phyloP scores from a whole-genome alignment of 2,329 filamentous ascomycete genomes.

The Sporothrix sp. region DNA sequence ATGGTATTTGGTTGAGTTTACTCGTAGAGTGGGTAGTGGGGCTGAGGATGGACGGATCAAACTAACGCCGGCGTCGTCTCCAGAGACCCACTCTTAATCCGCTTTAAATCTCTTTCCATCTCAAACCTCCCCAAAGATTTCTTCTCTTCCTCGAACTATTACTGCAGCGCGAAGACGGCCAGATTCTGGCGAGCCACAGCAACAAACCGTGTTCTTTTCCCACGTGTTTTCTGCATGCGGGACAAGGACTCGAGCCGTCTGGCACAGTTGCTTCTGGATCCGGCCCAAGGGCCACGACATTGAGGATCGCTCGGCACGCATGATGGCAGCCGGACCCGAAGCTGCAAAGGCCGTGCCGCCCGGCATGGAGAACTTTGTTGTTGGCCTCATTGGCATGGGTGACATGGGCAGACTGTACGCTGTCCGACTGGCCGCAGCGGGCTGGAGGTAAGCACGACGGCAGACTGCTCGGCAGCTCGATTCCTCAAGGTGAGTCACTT shows the following conservation, averaged over 20 bases:
- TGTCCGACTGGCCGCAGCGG: slow-evolving; percentile 73
- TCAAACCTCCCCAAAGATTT: background rate
- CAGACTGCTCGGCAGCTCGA: slow-evolving; percentile 4
- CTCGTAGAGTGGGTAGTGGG: too few relatives aligned
- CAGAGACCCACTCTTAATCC: slow-evolving; percentile 1
- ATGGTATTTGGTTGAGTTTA: too few relatives aligned
- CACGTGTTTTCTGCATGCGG: background rate
- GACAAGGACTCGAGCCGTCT: background rate
- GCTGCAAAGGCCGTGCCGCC: slow-evolving; percentile 7
- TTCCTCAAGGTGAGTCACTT: slow-evolving; percentile 2
- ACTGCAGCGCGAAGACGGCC: background rate
- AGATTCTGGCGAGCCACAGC: too few relatives aligned
- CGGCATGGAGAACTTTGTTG: slow-evolving; percentile 57
- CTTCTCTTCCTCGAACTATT: background rate
- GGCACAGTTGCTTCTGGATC: too few relatives aligned
- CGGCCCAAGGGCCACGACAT: too few relatives aligned
- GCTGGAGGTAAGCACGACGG: slow-evolving; percentile 73
- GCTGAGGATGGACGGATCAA: slow-evolving; percentile 5
- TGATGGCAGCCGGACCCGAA: slow-evolving; percentile 10
- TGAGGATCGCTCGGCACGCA: too few relatives aligned
- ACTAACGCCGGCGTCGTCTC: slow-evolving; percentile 3
- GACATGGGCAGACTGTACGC: slow-evolving; percentile 99
- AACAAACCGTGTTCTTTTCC: too few relatives aligned
- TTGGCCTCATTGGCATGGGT: slow-evolving; percentile 97
- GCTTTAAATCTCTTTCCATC: slow-evolving; percentile 6